Base-by-base conservation (phyloP, 768 basidiomycete species). In the Collybia nuda region DNA sequence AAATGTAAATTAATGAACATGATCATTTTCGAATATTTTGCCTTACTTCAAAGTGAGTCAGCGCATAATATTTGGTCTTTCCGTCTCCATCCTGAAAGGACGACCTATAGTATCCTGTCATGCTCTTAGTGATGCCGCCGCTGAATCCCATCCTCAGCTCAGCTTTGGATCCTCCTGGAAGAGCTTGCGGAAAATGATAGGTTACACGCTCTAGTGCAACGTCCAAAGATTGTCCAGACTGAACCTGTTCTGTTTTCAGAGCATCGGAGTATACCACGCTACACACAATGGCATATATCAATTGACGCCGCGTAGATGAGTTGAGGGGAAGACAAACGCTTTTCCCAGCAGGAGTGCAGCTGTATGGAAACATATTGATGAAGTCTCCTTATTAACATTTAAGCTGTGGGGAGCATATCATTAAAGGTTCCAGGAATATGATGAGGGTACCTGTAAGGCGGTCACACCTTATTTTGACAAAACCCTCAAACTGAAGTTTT, bases 41-140 rank as follows among this genome's bases (percentile, higher is more conserved):
- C 48, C 61, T 38, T 49, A 84, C 88, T 74, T 88, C 92, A 57
- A 94, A 96, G 69, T 98, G 95, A 32, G 96, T 97, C 46, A 98
- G 72, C 19, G 87, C 78, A 62, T 90, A 89, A 52, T 79, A 72
- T 60, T 81, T 80, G 56, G 79, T 81, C 56, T 82, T 77, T 24
- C 84, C 85, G 6, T 32, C 32, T 43, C 84, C 79, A 38, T 79
- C 64, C 62, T 86, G 80, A 64, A 77, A 85, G 8, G 78, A 68
- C 23, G 86, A 82, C 54, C 79, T 79, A 72, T 93, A 93, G 67
- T 93, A 93, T 18, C 92, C 93, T 62, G 80, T 80, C 92, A 97
- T 89, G 48, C 71, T 75, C 36, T 77, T 78, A 2, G 77, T 82
- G 40, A 98, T 73, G 57, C 79, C 74, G 9, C 83, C 85, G 19